Percentiles rank a stretch among this genome's conserved stretches.
Evolutionary conservation across 2,329 filamentous ascomycete species (phyloP).

Genomic region (Botrytis aclada): DNA sequence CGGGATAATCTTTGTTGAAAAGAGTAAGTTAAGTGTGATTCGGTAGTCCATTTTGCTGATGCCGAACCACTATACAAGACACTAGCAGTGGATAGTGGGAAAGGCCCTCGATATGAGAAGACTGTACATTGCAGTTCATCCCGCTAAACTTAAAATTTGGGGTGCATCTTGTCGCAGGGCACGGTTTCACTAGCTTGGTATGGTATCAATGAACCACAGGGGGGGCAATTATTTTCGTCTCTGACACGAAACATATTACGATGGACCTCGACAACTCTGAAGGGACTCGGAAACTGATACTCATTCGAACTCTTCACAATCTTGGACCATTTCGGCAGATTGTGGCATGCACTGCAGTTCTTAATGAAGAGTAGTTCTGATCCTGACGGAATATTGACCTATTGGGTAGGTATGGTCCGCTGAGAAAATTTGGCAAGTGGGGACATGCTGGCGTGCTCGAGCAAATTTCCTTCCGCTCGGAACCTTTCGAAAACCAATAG

Average conservation of each 20-base stretch:
- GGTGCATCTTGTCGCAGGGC: background rate
- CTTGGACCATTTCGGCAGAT: background rate
- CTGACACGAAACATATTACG: background rate
- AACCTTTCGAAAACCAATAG: background rate
- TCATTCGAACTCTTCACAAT: background rate
- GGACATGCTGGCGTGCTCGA: background rate
- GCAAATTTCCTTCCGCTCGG: background rate
- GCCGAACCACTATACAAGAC: background rate
- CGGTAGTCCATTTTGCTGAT: background rate
- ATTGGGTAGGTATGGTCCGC: background rate
- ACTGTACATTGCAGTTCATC: background rate
- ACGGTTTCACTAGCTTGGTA: background rate
- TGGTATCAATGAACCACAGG: background rate
- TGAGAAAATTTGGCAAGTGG: background rate
- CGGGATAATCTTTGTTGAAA: background rate
- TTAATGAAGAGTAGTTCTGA: background rate
- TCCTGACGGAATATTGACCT: background rate
- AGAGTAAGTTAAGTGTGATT: background rate
- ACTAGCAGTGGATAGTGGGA: background rate
- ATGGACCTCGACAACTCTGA: background rate
- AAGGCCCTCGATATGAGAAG: background rate
- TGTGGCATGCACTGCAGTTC: background rate
- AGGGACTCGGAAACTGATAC: background rate
- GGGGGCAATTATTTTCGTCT: background rate
- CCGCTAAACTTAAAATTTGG: slow-evolving; percentile 6